These are phyloP conservation scores for Discostella stelligeroides DNA, from an alignment of 108 stramenopile genomes.

Conservation along the genomic window DNA sequence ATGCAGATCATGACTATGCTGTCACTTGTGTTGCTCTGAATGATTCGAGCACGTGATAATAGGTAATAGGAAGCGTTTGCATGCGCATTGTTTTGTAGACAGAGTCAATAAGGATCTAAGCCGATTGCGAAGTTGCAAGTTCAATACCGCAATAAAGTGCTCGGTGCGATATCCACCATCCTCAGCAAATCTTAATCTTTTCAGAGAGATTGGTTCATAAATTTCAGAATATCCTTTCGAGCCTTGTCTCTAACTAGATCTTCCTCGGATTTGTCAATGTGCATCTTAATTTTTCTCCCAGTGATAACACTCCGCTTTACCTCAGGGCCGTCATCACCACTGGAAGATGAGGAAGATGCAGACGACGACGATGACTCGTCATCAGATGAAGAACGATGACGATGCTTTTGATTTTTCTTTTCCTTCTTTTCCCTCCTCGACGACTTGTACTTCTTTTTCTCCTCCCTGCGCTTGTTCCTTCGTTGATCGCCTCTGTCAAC, in stretches of 20 bases:
- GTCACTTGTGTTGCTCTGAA: constrained; percentile 98
- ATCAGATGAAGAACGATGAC: constrained; percentile 5
- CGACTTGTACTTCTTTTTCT: constrained; percentile 4
- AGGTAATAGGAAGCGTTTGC: background rate
- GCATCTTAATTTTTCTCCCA: constrained; percentile 83
- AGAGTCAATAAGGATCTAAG: background rate
- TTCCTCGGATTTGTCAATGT: constrained; percentile 81
- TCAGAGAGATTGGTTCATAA: constrained; percentile 79
- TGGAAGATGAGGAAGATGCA: background rate
- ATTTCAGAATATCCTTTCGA: constrained; percentile 73
- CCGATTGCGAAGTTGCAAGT: background rate
- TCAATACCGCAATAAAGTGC: background rate
- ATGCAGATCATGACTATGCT: constrained; percentile 91
- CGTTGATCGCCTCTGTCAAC: constrained; percentile 30
- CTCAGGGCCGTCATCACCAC: constrained; percentile 45
- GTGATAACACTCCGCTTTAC: constrained; percentile 74
- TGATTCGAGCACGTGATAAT: constrained; percentile 75
- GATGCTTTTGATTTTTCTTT: background rate
- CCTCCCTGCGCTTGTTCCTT: constrained; percentile 16
- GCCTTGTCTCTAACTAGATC: constrained; percentile 80
- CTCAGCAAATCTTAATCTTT: too few species aligned
- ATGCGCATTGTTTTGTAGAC: background rate
- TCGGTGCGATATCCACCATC: too few species aligned
- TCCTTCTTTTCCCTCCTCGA: constrained; percentile 21
- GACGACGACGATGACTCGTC: constrained; percentile 10